Percentiles rank a stretch among this genome's conserved stretches.
These are phyloP conservation scores for Monosporascus cannonballus DNA, from an alignment of 2,329 filamentous ascomycete species.

Conservation along the genomic window DNA sequence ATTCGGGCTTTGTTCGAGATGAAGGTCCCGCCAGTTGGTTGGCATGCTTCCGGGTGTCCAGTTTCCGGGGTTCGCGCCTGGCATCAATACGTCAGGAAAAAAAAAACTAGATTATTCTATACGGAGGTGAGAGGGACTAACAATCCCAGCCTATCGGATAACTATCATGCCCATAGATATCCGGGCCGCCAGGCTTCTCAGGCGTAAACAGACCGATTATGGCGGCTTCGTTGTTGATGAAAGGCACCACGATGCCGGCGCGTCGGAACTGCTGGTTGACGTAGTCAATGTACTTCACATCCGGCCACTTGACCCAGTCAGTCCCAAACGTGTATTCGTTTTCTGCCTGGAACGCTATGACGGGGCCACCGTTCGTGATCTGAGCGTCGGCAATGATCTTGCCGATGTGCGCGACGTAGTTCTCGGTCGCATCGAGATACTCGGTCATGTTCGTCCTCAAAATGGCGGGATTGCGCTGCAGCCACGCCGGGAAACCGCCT, in stretches of 20 bases:
- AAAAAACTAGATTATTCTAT: no score
- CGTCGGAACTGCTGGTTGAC: conserved; percentile 62
- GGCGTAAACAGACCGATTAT: conserved; percentile 57
- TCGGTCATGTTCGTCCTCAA: conserved; percentile 57
- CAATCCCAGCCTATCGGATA: conserved; percentile 42
- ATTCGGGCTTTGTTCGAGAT: conserved; percentile 54
- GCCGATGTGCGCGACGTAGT: conserved; percentile 57
- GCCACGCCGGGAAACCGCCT: conserved; percentile 77
- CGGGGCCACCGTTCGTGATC: conserved; percentile 75
- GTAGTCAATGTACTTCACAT: conserved; percentile 63
- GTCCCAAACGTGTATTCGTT: conserved; percentile 65
- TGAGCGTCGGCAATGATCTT: conserved; percentile 66
- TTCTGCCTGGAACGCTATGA: conserved; percentile 75
- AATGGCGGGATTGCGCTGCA: conserved; percentile 60
- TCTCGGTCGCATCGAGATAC: conserved; percentile 57
- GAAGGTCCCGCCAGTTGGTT: conserved; percentile 45
- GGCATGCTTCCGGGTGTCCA: conserved; percentile 56
- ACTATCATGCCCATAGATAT: conserved; percentile 31
- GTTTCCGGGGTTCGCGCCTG: conserved; percentile 32
- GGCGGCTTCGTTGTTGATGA: conserved; percentile 70
- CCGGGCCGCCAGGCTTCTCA: conserved; percentile 42
- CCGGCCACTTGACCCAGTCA: conserved; percentile 49
- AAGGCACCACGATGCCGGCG: conserved; percentile 66
- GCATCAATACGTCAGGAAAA: no score
- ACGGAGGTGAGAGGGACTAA: no score